Evolutionary conservation across 164 flowering plant species (phyloP).

Genomic region (Houttuynia cordata): DNA sequence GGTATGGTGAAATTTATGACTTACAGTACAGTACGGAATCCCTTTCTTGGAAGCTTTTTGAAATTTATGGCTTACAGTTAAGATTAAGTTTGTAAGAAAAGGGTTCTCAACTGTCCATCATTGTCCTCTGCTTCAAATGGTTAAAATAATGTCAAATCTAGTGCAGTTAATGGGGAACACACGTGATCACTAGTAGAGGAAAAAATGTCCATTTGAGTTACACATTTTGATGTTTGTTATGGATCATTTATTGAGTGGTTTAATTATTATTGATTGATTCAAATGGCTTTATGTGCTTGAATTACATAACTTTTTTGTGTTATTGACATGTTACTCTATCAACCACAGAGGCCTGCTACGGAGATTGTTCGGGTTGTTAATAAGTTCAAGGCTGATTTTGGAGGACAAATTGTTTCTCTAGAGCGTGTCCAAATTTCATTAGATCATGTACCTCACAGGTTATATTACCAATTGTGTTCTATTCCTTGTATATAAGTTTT

Average conservation of each 20-base stretch:
- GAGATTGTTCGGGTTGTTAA: constrained; percentile 85
- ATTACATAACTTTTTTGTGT: background rate
- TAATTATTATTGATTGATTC: no score
- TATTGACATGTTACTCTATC: background rate
- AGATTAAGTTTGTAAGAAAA: no score
- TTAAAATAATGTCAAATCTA: no score
- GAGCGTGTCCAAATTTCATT: constrained; percentile 95
- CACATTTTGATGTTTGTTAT: no score
- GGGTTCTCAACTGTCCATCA: no score
- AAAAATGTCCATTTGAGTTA: background rate
- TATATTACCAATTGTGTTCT: background rate
- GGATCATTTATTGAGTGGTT: background rate
- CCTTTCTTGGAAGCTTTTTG: no score
- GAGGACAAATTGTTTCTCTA: constrained; percentile 75
- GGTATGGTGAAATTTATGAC: background rate
- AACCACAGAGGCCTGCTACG: constrained; percentile 57
- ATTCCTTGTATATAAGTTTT: background rate
- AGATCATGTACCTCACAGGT: constrained; percentile 98
- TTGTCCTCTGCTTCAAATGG: no score
- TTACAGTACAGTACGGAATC: no score
- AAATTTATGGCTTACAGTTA: no score
- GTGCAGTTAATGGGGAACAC: background rate
- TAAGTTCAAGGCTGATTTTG: constrained; percentile 93
- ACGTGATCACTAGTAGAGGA: background rate
- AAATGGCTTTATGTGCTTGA: background rate